Evolutionary conservation across 805 yeast genomes (phyloP).

Genomic region (Yarrowia deformans): DNA sequence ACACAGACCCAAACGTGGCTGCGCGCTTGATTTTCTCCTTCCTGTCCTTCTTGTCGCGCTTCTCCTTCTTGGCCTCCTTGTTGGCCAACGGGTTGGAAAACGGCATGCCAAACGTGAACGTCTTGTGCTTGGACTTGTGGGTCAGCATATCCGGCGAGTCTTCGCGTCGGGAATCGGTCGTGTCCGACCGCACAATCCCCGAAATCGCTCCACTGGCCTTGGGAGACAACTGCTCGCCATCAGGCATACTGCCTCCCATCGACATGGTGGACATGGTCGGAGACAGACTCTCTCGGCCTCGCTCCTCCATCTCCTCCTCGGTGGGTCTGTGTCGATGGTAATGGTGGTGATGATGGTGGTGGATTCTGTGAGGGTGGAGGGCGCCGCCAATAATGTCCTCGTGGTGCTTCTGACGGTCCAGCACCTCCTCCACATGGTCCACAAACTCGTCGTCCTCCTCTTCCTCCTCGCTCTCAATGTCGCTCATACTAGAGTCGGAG

Average conservation of each 20-base stretch:
- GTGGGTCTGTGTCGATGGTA: not conserved
- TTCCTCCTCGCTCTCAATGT: slow-evolving; percentile 29
- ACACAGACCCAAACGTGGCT: slow-evolving; percentile 10
- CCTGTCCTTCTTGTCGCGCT: slow-evolving; percentile 39
- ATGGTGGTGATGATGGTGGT: slow-evolving; percentile 22
- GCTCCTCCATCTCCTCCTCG: not conserved
- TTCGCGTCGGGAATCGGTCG: slow-evolving; percentile 13
- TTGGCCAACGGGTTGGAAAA: slow-evolving; percentile 57
- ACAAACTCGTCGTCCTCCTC: slow-evolving; percentile 28
- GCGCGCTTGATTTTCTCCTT: slow-evolving; percentile 17
- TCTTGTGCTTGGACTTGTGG: slow-evolving; percentile 40
- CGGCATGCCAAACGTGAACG: slow-evolving; percentile 60
- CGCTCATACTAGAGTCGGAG: slow-evolving; percentile 18
- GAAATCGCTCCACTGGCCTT: not conserved
- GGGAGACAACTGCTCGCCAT: slow-evolving; percentile 20
- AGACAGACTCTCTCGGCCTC: slow-evolving; percentile 1
- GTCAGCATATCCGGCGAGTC: slow-evolving; percentile 16
- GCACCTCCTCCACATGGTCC: slow-evolving; percentile 27
- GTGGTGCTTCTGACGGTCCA: slow-evolving; percentile 23
- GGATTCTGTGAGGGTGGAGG: not conserved
- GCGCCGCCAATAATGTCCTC: slow-evolving; percentile 28
- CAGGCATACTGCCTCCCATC: slow-evolving; percentile 24
- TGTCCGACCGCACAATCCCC: slow-evolving; percentile 15
- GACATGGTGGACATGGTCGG: slow-evolving; percentile 1
- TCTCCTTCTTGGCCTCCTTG: slow-evolving; percentile 41